These are phyloP conservation scores for Vaccinium myrtillus DNA, from an alignment of 148 eudicot species.

Conservation along the genomic window DNA sequence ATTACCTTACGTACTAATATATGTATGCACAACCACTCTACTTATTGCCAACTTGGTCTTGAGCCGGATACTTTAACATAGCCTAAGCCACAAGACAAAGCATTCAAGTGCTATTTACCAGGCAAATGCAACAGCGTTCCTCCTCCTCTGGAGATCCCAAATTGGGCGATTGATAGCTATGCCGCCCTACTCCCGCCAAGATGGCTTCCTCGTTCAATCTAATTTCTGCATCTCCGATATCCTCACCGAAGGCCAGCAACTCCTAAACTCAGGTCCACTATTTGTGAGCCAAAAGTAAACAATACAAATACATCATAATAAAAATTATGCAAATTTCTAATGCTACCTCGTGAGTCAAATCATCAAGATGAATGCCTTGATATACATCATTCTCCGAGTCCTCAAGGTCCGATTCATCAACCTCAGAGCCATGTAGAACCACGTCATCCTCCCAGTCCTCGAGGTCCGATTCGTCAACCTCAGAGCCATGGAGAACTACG, in stretches of 20 bases:
- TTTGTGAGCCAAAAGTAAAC: neutral
- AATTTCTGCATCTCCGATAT: slow-evolving; percentile 52
- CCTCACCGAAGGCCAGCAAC: slow-evolving; percentile 55
- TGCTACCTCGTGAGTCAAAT: slow-evolving; percentile 11
- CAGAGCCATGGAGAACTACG: too few species aligned
- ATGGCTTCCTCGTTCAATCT: slow-evolving; percentile 47
- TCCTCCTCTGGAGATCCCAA: slow-evolving; percentile 19
- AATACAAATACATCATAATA: neutral
- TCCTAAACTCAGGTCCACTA: slow-evolving; percentile 31
- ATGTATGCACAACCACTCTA: too few species aligned
- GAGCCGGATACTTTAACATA: neutral
- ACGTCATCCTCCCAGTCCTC: too few species aligned
- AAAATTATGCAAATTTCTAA: neutral
- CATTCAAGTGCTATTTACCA: neutral
- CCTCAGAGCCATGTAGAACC: too few species aligned
- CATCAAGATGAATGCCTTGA: slow-evolving; percentile 1
- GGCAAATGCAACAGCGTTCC: neutral
- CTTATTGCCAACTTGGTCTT: neutral
- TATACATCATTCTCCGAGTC: neutral
- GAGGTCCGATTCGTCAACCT: too few species aligned
- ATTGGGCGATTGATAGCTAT: slow-evolving; percentile 22
- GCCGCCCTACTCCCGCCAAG: slow-evolving; percentile 28
- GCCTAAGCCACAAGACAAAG: neutral
- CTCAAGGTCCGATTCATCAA: neutral
- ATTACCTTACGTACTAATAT: too few species aligned